These are phyloP conservation scores for Helminthosporium solani DNA, from an alignment of 2,329 filamentous ascomycete genomes.

Conservation along the genomic window DNA sequence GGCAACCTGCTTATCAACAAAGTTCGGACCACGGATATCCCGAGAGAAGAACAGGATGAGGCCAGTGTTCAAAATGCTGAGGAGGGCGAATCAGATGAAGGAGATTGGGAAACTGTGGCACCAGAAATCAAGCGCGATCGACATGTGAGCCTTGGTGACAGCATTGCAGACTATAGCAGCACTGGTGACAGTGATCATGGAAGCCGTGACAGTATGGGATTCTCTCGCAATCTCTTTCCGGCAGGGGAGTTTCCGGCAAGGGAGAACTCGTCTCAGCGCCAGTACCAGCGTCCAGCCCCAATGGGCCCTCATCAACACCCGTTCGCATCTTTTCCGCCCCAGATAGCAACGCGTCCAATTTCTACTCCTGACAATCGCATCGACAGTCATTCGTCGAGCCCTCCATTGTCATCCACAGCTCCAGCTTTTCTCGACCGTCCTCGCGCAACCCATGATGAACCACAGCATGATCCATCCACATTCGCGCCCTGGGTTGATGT, in stretches of 20 bases:
- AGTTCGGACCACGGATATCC: constrained; percentile 2
- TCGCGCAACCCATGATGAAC: neutral
- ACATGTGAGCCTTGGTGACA: constrained; percentile 23
- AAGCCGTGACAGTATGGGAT: constrained; percentile 19
- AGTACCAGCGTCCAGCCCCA: constrained; percentile 29
- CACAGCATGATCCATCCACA: too few relatives aligned
- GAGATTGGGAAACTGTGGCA: constrained; percentile 41
- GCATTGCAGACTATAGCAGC: constrained; percentile 39
- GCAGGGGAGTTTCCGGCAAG: constrained; percentile 3
- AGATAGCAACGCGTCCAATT: constrained; percentile 10
- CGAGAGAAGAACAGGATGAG: constrained; percentile 1
- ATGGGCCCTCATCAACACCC: constrained; percentile 18
- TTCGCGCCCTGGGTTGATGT: neutral
- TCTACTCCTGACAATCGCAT: constrained; percentile 10
- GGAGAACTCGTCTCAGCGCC: constrained; percentile 3
- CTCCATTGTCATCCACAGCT: constrained; percentile 18
- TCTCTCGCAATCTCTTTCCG: constrained; percentile 40
- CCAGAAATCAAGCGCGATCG: constrained; percentile 7
- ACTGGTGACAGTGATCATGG: constrained; percentile 16
- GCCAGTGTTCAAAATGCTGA: neutral
- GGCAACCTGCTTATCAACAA: constrained; percentile 26
- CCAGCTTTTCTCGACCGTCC: constrained; percentile 13
- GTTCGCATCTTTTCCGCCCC: constrained; percentile 33
- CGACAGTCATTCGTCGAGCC: constrained; percentile 10
- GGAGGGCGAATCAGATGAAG: constrained; percentile 17